Base-by-base conservation (phyloP, 176 grass and related monocot genomes). In the Puccinellia tenuiflora region DNA sequence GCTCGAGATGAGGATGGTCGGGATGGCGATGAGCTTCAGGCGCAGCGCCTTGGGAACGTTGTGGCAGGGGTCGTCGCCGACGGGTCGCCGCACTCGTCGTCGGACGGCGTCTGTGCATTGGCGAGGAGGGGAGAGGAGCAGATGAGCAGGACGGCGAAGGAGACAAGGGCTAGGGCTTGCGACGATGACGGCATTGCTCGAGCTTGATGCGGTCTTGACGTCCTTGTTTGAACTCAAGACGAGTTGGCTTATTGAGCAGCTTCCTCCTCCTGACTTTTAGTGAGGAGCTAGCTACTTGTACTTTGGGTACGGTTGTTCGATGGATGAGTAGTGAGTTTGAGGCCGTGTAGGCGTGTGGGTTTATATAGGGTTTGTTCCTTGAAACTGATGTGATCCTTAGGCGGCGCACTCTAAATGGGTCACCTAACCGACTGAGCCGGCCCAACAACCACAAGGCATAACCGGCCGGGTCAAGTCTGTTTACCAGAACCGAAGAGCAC, bases 1-100 rank as follows among this genome's bases (percentile, higher is more conserved):
- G 81, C 91, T 93, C 11, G 91, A 6, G 0, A 54, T 4, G 11
- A 96, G 86, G 84, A 96, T 96, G n/a, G 86, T 31, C 20, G 72
- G 77, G 78, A 93, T 89, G 25, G 84, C 90, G 81, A 93, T 93
- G 25, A 96, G 42, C 84, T 93, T 96, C 53, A 96, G 86, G 1
- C 80, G 88, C 2, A 96, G 86, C 22, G 93, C 86, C 88, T 57
- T 67, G 3, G 91, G 65, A 6, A 90, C 85, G 88, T 62, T 79
- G 86, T 89, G 79, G 84, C 90, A 93, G 5, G 72, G 40, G 17
- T 61, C 80, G 3, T 33, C 53, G 9, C 34, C 0, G 30, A 5
- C 0, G 66, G 69, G 8, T 16, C 47, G 16, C 34, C 12, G 88
- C 88, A 82, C 12, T 1, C 45, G 73, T 1, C 45, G 73, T 24